phyloP scores from a whole-genome alignment of 495 filamentous ascomycete genomes.

The Recurvomyces mirabilis region DNA sequence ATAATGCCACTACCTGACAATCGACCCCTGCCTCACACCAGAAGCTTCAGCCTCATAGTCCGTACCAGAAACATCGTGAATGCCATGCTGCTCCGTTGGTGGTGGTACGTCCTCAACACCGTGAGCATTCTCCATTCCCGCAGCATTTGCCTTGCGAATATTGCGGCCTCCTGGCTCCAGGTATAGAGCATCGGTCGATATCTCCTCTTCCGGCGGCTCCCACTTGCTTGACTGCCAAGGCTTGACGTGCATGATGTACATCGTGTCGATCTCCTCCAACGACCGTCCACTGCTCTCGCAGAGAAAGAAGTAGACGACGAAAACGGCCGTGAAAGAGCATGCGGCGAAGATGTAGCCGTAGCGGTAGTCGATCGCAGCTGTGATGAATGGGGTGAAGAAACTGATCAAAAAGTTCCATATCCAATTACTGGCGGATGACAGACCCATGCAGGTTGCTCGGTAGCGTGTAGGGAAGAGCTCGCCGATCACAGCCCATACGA shows the following conservation, averaged over 20 bases:
- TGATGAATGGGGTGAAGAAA: constrained; percentile 75
- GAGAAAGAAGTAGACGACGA: constrained; percentile 68
- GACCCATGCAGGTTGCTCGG: constrained; percentile 42
- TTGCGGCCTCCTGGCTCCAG: constrained; percentile 18
- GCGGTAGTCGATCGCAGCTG: constrained; percentile 52
- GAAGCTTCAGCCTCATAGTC: constrained; percentile 8
- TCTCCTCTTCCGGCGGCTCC: constrained; percentile 38
- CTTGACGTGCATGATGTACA: constrained; percentile 62
- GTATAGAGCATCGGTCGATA: constrained; percentile 15
- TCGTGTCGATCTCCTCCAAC: constrained; percentile 75
- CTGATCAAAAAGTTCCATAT: constrained; percentile 80
- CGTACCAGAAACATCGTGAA: constrained; percentile 12
- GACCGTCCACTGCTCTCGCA: constrained; percentile 57
- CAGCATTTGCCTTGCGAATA: constrained; percentile 17
- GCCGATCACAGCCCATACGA: constrained; percentile 68
- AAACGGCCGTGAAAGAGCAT: constrained; percentile 52
- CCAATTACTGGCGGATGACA: constrained; percentile 70
- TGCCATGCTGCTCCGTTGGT: constrained; percentile 9
- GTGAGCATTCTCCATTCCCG: constrained; percentile 14
- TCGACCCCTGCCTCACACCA: constrained; percentile 8
- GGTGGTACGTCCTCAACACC: constrained; percentile 10
- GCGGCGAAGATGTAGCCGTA: constrained; percentile 75
- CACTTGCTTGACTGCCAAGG: constrained; percentile 56
- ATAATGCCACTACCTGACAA: too few relatives aligned
- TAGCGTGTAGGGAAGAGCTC: constrained; percentile 73